Evolutionary conservation across 2,329 filamentous ascomycete genomes (phyloP).

Genomic region (Pseudocercospora cruenta): DNA sequence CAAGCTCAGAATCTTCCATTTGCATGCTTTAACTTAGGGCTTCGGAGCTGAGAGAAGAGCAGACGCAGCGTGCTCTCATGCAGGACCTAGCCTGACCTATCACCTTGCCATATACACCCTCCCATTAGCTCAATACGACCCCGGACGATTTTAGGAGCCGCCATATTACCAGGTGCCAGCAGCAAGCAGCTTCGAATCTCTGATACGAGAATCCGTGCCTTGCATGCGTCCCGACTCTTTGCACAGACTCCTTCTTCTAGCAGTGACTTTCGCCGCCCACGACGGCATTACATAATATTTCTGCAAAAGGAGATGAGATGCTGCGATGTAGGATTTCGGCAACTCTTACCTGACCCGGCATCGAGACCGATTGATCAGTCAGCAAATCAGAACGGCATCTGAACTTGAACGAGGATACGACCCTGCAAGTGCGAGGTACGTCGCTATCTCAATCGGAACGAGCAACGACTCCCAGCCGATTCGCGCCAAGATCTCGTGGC

Average conservation of each 20-base stretch:
- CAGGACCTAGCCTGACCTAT: not conserved
- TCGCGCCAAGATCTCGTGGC: too few relatives aligned
- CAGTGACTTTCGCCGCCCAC: not conserved
- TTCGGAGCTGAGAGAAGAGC: not conserved
- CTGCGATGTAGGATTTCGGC: not conserved
- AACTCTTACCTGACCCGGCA: not conserved
- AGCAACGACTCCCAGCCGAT: too few relatives aligned
- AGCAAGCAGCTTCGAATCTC: not conserved
- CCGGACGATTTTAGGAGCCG: not conserved
- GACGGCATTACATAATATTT: not conserved
- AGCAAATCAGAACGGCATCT: too few relatives aligned
- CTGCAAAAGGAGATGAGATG: not conserved
- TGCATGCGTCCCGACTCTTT: not conserved
- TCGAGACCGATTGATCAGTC: too few relatives aligned
- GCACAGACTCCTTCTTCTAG: not conserved
- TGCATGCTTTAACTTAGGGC: not conserved
- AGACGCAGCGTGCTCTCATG: not conserved
- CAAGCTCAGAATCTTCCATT: not conserved
- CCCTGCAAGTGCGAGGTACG: too few relatives aligned
- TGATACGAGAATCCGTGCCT: not conserved
- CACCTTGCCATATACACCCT: not conserved
- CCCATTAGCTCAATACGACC: not conserved
- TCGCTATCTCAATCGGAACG: too few relatives aligned
- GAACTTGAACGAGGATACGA: too few relatives aligned
- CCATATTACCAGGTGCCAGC: not conserved